Base-by-base conservation (phyloP, 768 basidiomycete species). In the Termitomyces sp. region DNA sequence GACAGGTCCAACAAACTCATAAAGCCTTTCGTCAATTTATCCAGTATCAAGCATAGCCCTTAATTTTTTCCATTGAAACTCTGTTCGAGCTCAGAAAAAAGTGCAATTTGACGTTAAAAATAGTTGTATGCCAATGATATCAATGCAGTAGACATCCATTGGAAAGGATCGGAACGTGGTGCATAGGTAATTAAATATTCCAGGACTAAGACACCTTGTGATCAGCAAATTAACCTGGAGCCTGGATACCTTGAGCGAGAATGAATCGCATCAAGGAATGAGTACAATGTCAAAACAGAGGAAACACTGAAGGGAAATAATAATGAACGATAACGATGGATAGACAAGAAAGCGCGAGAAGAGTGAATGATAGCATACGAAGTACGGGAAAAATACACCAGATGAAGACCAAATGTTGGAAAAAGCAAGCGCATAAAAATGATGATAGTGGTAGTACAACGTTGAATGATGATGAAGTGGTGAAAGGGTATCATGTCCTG, bases 251-350 rank as follows among this genome's bases (percentile, higher is more conserved):
- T 8, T 5, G 22, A 50, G 50, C 37, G n/a, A 46, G 14, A 50
- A 16, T 36, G n/a, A 44, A 55, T 39, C 46, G 26, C 32, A 29
- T 8, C 48, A 22, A 29, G 7, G 37, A 42, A 46, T 9, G 7
- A 24, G 37, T 59, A 61, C 53, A 63, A 60, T 59, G 57, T 61
- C 52, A 63, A 43, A 60, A 60, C 58, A 66, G n/a, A n/a, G 62
- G 56, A 52, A 47, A 20, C 44, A 46, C 51, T 36, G 42, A 52
- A 58, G 18, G 13, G 59, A 64, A 58, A 54, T 59, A 69, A 69
- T 67, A 69, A 69, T 68, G 65, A 69, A 67, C 61, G 67, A 73
- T 71, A 72, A 71, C 68, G 69, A 71, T 71, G 71, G 70, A 65
- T 65, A 70, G 65, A 61, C 70, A 73, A 74, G 72, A 74, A 69